Percentiles rank a stretch among this genome's conserved stretches.
Conservation (phyloP, 768 basidiomycete species). For the Russula dissimulans region DNA sequence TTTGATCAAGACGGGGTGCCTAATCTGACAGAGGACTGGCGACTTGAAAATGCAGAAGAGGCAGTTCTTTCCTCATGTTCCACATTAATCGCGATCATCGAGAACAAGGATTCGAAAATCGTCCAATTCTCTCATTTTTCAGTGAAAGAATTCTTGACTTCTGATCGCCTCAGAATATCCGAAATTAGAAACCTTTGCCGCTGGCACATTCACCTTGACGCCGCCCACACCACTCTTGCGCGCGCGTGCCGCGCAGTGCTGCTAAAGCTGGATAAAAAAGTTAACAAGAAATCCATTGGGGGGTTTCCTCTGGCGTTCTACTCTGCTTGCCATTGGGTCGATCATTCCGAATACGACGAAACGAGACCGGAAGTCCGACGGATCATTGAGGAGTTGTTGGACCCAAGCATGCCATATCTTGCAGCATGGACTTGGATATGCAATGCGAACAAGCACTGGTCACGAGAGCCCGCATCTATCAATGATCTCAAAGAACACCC, state of each 20-base stretch:
- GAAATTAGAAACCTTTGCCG: background rate
- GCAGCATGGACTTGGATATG: background rate
- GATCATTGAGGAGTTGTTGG: background rate
- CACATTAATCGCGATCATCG: background rate
- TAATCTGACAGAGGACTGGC: background rate
- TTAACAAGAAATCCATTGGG: background rate
- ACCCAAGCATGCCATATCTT: background rate
- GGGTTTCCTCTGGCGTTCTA: background rate
- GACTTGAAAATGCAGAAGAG: background rate
- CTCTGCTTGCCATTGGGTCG: background rate
- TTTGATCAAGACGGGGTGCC: background rate
- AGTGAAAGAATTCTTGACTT: conserved; percentile 3
- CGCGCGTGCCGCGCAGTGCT: background rate
- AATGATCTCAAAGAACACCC: background rate
- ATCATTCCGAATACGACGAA: background rate
- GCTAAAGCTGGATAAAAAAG: background rate
- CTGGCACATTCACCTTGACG: background rate
- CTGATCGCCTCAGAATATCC: background rate
- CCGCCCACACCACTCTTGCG: background rate
- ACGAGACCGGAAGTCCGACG: background rate
- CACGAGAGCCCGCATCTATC: background rate
- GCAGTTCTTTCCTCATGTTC: background rate
- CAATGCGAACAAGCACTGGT: background rate
- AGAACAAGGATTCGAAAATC: background rate
- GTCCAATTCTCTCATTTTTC: conserved; percentile 4